Evolutionary conservation across 306 rosid genomes (phyloP).

Genomic region (Trichosanthes cucumerina): DNA sequence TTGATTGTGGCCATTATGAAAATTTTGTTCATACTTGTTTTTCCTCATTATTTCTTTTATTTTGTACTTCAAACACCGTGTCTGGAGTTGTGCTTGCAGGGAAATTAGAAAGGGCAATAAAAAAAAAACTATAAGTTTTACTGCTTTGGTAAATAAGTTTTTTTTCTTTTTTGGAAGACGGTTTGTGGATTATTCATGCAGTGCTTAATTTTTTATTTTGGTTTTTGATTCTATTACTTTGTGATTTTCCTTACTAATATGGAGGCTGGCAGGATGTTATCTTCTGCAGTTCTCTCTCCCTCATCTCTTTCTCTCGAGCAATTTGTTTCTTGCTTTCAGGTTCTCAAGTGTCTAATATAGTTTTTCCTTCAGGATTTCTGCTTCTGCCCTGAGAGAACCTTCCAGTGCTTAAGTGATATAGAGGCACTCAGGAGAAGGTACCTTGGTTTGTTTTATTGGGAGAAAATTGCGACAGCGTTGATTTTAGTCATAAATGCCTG

Average conservation of each 20-base stretch:
- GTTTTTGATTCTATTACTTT: background rate
- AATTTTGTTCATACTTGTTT: conserved; percentile 15
- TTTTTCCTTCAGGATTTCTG: conserved; percentile 88
- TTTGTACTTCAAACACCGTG: conserved; percentile 47
- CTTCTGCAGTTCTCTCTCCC: conserved; percentile 8
- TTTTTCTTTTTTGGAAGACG: conserved; percentile 14
- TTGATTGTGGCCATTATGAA: conserved; percentile 33
- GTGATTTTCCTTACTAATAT: background rate
- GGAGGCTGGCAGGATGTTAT: conserved; percentile 6
- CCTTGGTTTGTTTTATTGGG: conserved; percentile 87
- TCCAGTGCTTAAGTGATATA: conserved; percentile 79
- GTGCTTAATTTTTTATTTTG: background rate
- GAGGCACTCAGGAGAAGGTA: conserved; percentile 99
- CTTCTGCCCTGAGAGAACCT: conserved; percentile 83
- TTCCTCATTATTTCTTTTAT: conserved; percentile 5
- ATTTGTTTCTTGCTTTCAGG: conserved; percentile 27
- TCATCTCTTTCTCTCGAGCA: conserved; percentile 17
- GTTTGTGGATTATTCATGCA: background rate
- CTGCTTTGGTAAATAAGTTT: background rate
- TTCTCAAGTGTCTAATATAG: conserved; percentile 68
- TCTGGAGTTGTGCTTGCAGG: conserved; percentile 33
- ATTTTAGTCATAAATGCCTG: conserved; percentile 22
- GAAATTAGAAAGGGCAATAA: conserved; percentile 16
- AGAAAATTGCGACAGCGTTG: conserved; percentile 42
- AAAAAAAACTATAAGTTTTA: conserved; percentile 9